Percentiles rank a stretch among this genome's conserved stretches.
Evolutionary conservation across 495 filamentous ascomycete genomes (phyloP).

Genomic region (Podospora australis): DNA sequence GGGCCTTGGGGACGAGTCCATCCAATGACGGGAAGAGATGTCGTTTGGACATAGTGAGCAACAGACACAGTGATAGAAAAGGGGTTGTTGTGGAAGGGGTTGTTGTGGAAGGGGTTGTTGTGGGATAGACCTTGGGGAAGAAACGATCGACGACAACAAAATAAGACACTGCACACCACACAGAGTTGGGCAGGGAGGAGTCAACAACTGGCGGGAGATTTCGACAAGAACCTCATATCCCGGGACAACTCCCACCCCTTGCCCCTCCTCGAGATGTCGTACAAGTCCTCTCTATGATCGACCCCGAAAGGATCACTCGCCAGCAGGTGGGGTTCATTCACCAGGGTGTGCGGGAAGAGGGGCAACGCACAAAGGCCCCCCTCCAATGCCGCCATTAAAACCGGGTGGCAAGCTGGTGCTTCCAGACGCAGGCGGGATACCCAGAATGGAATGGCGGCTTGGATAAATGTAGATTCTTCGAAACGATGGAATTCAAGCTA

Average conservation of each 20-base stretch:
- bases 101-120: not conserved
- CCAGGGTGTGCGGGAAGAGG: slow-evolving; percentile 16
- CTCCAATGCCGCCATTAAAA: slow-evolving; percentile 3
- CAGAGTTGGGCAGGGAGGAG: not conserved
- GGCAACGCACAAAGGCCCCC: slow-evolving; percentile 16
- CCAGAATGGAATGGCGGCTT: slow-evolving; percentile 24
- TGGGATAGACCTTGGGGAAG: no score
- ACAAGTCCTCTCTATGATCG: slow-evolving; percentile 5
- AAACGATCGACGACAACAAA: no score
- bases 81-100: not conserved
- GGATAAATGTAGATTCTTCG: slow-evolving; percentile 23
- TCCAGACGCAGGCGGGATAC: slow-evolving; percentile 18
- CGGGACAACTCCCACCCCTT: not conserved
- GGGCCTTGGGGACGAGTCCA: slow-evolving; percentile 49
- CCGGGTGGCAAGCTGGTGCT: slow-evolving; percentile 10
- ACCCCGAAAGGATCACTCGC: slow-evolving; percentile 19
- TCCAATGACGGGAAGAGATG: slow-evolving; percentile 42
- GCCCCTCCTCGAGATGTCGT: not conserved
- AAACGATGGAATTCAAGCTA: slow-evolving; percentile 12
- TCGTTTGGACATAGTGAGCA: slow-evolving; percentile 41
- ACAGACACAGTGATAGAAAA: no score
- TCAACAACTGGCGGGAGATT: not conserved
- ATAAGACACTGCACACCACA: not conserved
- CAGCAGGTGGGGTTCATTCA: slow-evolving; percentile 14
- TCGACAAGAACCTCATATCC: not conserved